These are phyloP conservation scores for Geotrichum citri-aurantii DNA, from an alignment of 1,139 yeast genomes.

Conservation along the genomic window DNA sequence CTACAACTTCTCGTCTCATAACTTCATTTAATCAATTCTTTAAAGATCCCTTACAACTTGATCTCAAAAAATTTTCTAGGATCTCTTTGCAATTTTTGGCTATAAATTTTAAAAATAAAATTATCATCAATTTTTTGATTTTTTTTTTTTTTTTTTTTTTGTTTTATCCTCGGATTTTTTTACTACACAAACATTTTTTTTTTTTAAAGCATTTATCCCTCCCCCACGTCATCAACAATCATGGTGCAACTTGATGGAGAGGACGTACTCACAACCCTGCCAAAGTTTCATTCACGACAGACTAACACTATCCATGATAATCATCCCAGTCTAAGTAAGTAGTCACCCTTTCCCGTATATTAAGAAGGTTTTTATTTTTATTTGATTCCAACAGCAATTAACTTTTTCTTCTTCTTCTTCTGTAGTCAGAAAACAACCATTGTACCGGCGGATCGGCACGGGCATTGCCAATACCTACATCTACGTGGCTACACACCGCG, in stretches of 20 bases:
- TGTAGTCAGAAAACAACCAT: slow-evolving; percentile 4
- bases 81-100: too few relatives aligned
- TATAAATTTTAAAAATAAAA: too few relatives aligned
- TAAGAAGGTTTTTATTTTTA: not conserved
- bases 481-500: slow-evolving; percentile 20
- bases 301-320: slow-evolving; percentile 5
- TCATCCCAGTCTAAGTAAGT: not conserved
- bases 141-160: too few relatives aligned
- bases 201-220: not conserved
- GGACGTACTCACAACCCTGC: slow-evolving; percentile 6
- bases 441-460: not conserved
- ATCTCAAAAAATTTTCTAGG: too few relatives aligned
- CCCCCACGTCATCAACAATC: not conserved
- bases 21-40: too few relatives aligned
- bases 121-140: too few relatives aligned
- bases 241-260: slow-evolving; percentile 8
- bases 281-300: not conserved
- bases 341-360: not conserved
- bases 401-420: not conserved
- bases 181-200: not conserved
- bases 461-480: not conserved
- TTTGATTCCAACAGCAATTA: not conserved
- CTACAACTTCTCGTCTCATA: too few relatives aligned
- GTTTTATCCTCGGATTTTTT: not conserved
- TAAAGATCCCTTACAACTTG: too few relatives aligned